Evolutionary conservation across 2,329 filamentous ascomycete genomes (phyloP).

Genomic region (Furcasterigmium furcatum): DNA sequence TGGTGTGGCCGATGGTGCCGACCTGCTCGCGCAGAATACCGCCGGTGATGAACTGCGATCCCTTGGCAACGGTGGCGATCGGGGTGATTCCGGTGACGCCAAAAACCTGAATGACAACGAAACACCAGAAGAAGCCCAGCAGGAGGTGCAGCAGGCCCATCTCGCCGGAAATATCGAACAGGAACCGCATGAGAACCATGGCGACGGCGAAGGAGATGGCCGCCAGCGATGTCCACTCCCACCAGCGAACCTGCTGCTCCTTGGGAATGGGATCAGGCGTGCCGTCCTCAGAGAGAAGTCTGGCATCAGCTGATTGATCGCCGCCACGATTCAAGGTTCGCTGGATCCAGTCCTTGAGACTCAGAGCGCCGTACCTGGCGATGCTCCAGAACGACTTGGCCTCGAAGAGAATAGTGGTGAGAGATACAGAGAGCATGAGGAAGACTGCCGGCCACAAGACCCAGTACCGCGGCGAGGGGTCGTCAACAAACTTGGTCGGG

Average conservation of each 20-base stretch:
- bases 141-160: not conserved
- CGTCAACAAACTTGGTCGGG: not conserved
- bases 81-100: not conserved
- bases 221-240: not conserved
- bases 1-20: not conserved
- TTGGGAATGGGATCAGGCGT: not conserved
- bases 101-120: not conserved
- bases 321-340: not conserved
- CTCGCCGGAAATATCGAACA: not conserved
- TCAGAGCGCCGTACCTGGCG: not conserved
- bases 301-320: not conserved
- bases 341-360: not conserved
- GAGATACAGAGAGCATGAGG: not conserved
- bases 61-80: not conserved
- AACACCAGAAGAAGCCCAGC: not conserved
- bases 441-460: conserved; percentile 2
- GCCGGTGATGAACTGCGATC: conserved; percentile 1
- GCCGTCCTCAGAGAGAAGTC: not conserved
- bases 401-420: not conserved
- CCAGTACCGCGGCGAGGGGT: conserved; percentile 3
- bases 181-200: not conserved
- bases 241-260: not conserved
- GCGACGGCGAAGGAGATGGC: not conserved
- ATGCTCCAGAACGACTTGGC: not conserved
- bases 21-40: not conserved